Evolutionary conservation across 2,329 filamentous ascomycete genomes (phyloP).

Genomic region (Phyllosticta ampelicida): DNA sequence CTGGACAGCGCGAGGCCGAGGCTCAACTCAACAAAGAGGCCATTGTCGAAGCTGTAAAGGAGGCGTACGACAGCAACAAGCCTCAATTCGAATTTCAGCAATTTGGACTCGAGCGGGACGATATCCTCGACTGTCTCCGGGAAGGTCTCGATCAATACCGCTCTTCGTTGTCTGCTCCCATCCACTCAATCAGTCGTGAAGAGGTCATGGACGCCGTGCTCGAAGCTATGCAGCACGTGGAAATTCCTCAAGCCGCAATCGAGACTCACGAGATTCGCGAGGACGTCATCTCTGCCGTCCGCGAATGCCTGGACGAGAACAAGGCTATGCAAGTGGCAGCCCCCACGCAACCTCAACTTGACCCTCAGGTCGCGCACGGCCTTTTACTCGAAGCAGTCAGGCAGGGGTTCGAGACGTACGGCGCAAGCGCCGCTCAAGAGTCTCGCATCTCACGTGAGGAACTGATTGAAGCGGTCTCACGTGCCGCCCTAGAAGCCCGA

Average conservation of each 20-base stretch:
- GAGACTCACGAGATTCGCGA: slow-evolving; percentile 63
- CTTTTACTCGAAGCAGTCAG: slow-evolving; percentile 48
- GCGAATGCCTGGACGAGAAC: slow-evolving; percentile 77
- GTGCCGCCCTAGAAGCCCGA: slow-evolving; percentile 32
- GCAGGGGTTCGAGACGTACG: slow-evolving; percentile 44
- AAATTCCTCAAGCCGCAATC: slow-evolving; percentile 60
- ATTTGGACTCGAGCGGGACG: slow-evolving; percentile 79
- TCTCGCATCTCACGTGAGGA: slow-evolving; percentile 40
- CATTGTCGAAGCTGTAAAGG: slow-evolving; percentile 73
- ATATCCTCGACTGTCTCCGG: slow-evolving; percentile 75
- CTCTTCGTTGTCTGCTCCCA: slow-evolving; percentile 28
- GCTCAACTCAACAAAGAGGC: slow-evolving; percentile 58
- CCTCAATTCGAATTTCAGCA: slow-evolving; percentile 87
- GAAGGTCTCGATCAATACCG: slow-evolving; percentile 74
- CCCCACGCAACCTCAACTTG: slow-evolving; percentile 20
- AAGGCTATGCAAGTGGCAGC: slow-evolving; percentile 40
- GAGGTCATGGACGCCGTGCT: slow-evolving; percentile 78
- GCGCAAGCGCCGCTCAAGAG: slow-evolving; percentile 29
- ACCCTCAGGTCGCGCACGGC: slow-evolving; percentile 41
- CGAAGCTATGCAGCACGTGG: slow-evolving; percentile 74
- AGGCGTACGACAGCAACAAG: slow-evolving; percentile 90
- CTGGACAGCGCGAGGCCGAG: slow-evolving; percentile 39
- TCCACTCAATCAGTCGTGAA: slow-evolving; percentile 58
- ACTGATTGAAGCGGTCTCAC: slow-evolving; percentile 42
- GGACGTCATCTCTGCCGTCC: slow-evolving; percentile 72